Evolutionary conservation across 2,329 filamentous ascomycete species (phyloP).

Genomic region (Fusarium humuli): DNA sequence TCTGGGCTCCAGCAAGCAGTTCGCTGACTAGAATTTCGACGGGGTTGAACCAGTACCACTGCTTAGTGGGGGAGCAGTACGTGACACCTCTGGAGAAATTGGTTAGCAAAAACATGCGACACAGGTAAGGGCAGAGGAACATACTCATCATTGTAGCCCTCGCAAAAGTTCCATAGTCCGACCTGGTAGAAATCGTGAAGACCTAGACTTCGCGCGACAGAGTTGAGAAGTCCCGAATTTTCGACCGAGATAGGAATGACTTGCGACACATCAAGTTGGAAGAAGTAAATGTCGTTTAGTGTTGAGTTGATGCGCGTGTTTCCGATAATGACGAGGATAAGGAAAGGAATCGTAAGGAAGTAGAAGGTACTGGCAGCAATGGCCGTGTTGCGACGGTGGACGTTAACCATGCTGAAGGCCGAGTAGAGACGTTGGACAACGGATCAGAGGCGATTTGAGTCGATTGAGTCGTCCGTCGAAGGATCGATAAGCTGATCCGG

Average conservation of each 20-base stretch:
- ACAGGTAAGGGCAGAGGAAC: constrained; percentile 29
- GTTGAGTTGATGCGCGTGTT: constrained; percentile 73
- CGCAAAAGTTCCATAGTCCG: constrained; percentile 91
- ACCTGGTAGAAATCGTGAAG: constrained; percentile 96
- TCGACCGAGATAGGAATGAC: constrained; percentile 80
- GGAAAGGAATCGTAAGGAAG: constrained; percentile 79
- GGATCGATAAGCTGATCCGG: neutral
- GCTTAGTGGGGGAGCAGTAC: constrained; percentile 75
- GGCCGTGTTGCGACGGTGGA: constrained; percentile 67
- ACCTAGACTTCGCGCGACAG: constrained; percentile 85
- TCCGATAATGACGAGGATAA: constrained; percentile 83
- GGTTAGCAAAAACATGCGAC: constrained; percentile 52
- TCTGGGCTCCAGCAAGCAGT: constrained; percentile 83
- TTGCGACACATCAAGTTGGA: constrained; percentile 83
- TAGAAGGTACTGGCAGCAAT: constrained; percentile 76
- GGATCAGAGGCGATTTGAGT: neutral
- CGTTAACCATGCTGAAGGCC: constrained; percentile 38
- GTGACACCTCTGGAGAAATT: constrained; percentile 72
- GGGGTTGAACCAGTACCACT: constrained; percentile 91
- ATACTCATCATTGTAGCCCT: constrained; percentile 78
- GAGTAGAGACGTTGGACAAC: neutral
- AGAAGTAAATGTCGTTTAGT: constrained; percentile 81
- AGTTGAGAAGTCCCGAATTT: constrained; percentile 82
- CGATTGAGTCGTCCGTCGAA: neutral
- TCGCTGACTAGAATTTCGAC: constrained; percentile 83